phyloP scores from a whole-genome alignment of 1,284 basidiomycete genomes.

The Coniferiporia weirii region DNA sequence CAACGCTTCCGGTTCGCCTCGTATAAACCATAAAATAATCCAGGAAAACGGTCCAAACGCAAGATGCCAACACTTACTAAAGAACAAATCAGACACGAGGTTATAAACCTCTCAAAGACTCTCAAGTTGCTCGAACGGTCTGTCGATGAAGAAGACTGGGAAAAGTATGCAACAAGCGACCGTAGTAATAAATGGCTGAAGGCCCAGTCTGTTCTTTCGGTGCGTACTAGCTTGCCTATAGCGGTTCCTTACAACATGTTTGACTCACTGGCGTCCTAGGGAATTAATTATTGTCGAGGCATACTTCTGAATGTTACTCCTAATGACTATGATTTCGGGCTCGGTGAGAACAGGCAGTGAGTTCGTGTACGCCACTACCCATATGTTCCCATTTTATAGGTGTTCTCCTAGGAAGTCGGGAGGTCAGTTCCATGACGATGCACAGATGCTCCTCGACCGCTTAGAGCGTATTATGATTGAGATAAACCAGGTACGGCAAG shows the following conservation, averaged over 20 bases:
- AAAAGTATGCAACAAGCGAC: slow-evolving; percentile 17
- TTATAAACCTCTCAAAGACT: slow-evolving; percentile 61
- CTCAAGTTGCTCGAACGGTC: slow-evolving; percentile 57
- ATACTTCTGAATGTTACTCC: slow-evolving; percentile 16
- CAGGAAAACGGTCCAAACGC: too few relatives aligned
- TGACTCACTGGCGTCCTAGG: slow-evolving; percentile 35
- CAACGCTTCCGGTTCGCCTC: too few relatives aligned
- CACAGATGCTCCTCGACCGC: slow-evolving; percentile 44
- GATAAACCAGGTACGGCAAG: slow-evolving; percentile 41
- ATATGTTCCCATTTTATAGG: not conserved
- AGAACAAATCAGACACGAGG: slow-evolving; percentile 51
- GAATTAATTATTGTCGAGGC: slow-evolving; percentile 46
- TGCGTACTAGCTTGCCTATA: slow-evolving; percentile 24
- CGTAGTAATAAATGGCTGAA: slow-evolving; percentile 42
- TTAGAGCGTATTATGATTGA: slow-evolving; percentile 47
- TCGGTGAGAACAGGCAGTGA: slow-evolving; percentile 13
- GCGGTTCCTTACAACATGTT: not conserved
- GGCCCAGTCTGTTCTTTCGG: slow-evolving; percentile 54
- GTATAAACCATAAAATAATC: too few relatives aligned
- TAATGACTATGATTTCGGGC: slow-evolving; percentile 10
- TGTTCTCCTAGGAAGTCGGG: slow-evolving; percentile 30
- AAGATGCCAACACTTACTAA: slow-evolving; percentile 21
- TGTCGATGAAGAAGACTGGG: slow-evolving; percentile 46
- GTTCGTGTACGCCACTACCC: not conserved
- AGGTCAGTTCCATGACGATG: slow-evolving; percentile 37